Base-by-base conservation (phyloP, 306 rosid genomes). In the Prunus mume region DNA sequence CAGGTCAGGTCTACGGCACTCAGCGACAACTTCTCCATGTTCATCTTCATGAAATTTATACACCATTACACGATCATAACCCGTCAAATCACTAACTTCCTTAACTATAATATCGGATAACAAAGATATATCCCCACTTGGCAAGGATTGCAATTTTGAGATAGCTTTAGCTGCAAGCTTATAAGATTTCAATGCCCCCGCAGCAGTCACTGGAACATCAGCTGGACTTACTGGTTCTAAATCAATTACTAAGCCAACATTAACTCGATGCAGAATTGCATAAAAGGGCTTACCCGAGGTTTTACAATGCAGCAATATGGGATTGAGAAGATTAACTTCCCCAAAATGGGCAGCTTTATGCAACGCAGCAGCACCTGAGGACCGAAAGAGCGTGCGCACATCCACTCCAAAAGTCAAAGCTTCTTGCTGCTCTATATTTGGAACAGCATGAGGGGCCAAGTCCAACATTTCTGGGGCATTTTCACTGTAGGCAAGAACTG, bases 151-250 rank as follows among this genome's bases (percentile, higher is more conserved):
- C 83, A 85, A 82, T 20, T 65, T 85, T 28, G 86, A 78, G 79
- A 85, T 85, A 70, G 88, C 82, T 81, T 85, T 82, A 27, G 88
- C 81, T 5, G 88, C 86, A 52, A 85, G 82, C 84, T 85, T 85
- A 81, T 85, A 85, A n/a, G 88, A 85, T 76, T 79, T 85, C 83
- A 85, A 79, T 12, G 83, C 75, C 66, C 88, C 86, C 14, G 84
- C 86, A 78, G 88, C 81, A 9, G 86, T 82, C 62, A 76, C 86
- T 0, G 88, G 86, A 76, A 79, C 77, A 76, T 82, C 84, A 67
- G 79, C 83, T 61, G 73, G 86, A 68, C 55, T 82, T 19, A 85
- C 84, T 11, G 88, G 88, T 47, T 85, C 88, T 55, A 85, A 76
- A 75, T 85, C 88, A 61, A 85, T 85, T 10, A 79, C 82, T 34